These are phyloP conservation scores for Entophlyctis luteolus DNA, from an alignment of 192 early-diverging fungal genomes.

Conservation along the genomic window DNA sequence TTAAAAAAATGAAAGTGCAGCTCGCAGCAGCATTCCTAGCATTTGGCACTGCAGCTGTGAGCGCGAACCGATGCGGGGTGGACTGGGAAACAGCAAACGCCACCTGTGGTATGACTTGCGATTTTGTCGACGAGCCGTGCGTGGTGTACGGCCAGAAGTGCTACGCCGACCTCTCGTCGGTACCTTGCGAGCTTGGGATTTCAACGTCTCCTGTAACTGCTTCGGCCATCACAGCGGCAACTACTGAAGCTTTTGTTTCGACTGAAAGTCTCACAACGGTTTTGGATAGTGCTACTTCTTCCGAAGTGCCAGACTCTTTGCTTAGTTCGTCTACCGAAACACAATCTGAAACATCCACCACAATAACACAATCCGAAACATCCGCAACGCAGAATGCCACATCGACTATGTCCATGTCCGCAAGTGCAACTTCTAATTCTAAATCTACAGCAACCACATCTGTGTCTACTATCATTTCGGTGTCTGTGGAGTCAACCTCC, in stretches of 20 bases:
- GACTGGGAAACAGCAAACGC: slow-evolving; percentile 1
- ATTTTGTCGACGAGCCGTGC: not conserved
- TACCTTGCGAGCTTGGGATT: not conserved
- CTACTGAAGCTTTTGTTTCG: not conserved
- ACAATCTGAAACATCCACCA: too few species aligned
- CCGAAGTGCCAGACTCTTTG: too few species aligned
- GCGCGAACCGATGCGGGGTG: not conserved
- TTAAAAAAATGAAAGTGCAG: too few species aligned
- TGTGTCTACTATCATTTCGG: too few species aligned
- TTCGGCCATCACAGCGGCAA: not conserved
- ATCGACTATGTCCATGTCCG: too few species aligned
- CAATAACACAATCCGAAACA: too few species aligned
- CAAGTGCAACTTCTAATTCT: too few species aligned
- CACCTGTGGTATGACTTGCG: not conserved
- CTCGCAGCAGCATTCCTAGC: not conserved
- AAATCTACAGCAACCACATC: too few species aligned
- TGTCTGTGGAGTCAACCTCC: too few species aligned
- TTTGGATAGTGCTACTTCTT: not conserved
- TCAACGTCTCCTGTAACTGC: not conserved
- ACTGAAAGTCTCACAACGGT: not conserved
- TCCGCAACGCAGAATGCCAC: too few species aligned
- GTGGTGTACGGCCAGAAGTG: not conserved
- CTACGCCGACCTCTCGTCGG: not conserved
- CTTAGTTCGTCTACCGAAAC: too few species aligned
- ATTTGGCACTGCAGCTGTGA: not conserved